These are phyloP conservation scores for Mucor piriformis DNA, from an alignment of 371 early-diverging fungal genomes.

Conservation along the genomic window DNA sequence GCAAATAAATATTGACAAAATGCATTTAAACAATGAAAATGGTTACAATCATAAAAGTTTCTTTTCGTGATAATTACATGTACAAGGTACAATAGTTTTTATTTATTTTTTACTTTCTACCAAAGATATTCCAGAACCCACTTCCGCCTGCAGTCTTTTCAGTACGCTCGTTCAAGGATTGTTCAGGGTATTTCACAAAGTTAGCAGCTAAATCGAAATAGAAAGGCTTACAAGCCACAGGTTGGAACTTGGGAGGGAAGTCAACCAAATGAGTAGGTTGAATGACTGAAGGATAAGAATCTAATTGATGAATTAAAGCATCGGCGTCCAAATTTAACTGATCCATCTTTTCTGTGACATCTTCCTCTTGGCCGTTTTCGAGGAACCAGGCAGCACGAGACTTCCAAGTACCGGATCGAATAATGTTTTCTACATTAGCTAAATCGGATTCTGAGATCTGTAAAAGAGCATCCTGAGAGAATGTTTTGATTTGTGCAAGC, in stretches of 20 bases:
- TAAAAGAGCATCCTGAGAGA: constrained; percentile 41
- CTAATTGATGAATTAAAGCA: constrained; percentile 52
- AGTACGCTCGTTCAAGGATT: constrained; percentile 29
- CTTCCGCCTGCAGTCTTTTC: constrained; percentile 25
- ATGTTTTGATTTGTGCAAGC: constrained; percentile 35
- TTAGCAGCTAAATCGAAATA: constrained; percentile 83
- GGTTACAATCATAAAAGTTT: no score
- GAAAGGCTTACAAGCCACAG: constrained; percentile 77
- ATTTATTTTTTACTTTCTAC: constrained; percentile 25
- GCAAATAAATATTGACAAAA: no score
- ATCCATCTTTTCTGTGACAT: constrained; percentile 42
- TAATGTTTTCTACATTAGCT: constrained; percentile 44
- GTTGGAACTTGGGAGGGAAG: constrained; percentile 70
- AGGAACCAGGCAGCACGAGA: constrained; percentile 64
- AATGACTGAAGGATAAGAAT: constrained; percentile 51
- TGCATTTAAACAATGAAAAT: no score
- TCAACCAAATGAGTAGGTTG: constrained; percentile 54
- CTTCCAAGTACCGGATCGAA: constrained; percentile 58
- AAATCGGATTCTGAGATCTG: constrained; percentile 48
- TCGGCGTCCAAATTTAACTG: constrained; percentile 36
- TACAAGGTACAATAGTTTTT: no score
- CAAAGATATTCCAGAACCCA: constrained; percentile 41
- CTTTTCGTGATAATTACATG: no score
- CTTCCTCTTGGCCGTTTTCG: constrained; percentile 42
- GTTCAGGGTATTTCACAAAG: constrained; percentile 66